Evolutionary conservation across 805 yeast genomes (phyloP).

Genomic region (Wickerhamiella cacticola): DNA sequence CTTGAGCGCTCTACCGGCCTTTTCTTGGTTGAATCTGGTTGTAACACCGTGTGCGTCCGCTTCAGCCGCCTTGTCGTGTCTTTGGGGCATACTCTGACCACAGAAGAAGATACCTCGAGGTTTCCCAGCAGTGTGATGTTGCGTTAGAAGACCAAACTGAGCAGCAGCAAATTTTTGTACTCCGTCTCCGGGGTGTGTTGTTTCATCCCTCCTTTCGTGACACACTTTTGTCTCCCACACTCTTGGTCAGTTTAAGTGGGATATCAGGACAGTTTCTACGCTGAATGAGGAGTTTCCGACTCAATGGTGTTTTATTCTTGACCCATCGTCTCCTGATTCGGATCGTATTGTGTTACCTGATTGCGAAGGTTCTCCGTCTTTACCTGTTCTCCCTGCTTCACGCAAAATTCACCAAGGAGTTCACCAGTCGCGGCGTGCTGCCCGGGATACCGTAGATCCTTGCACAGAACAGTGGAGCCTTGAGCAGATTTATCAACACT

Average conservation of each 20-base stretch:
- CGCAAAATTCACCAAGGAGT: neutral
- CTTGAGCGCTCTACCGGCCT: too few relatives aligned
- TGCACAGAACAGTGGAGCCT: neutral
- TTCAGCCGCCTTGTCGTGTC: neutral
- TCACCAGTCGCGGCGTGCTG: neutral
- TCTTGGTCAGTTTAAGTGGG: neutral
- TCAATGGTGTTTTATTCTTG: neutral
- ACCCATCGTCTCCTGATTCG: neutral
- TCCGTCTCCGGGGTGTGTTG: neutral
- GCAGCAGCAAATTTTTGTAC: neutral
- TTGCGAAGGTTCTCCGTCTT: neutral
- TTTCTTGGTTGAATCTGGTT: neutral
- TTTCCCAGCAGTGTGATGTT: neutral
- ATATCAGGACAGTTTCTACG: neutral
- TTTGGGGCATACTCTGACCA: neutral
- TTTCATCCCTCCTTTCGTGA: neutral
- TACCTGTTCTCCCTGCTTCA: neutral
- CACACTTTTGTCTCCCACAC: neutral
- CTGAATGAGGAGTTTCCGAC: neutral
- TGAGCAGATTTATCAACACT: neutral
- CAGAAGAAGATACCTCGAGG: neutral
- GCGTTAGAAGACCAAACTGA: neutral
- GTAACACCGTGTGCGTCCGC: neutral
- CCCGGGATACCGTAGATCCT: neutral
- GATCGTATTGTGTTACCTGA: neutral